These are phyloP conservation scores for Lepraria neglecta DNA, from an alignment of 495 filamentous ascomycete species.

Conservation along the genomic window DNA sequence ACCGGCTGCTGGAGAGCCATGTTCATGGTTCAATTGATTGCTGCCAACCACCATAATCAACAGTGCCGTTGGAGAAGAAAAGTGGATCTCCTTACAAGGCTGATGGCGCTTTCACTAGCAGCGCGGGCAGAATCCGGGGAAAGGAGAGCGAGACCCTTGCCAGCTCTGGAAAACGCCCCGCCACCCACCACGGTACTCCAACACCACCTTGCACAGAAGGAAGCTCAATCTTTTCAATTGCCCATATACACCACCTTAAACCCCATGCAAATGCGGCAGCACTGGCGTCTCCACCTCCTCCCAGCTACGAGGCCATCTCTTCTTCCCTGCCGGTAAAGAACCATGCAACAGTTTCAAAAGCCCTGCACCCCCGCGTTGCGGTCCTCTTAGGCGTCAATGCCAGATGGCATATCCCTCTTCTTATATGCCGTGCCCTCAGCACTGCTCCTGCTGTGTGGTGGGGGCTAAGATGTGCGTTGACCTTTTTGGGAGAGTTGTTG, in stretches of 20 bases:
- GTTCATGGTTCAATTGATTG: not conserved
- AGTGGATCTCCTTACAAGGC: slow-evolving; percentile 1
- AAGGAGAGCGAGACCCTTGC: slow-evolving; percentile 3
- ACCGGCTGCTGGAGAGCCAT: slow-evolving; percentile 11
- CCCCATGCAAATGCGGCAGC: slow-evolving; percentile 26
- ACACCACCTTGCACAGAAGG: not conserved
- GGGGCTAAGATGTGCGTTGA: slow-evolving; percentile 55
- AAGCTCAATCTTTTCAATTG: not conserved
- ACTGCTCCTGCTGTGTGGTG: slow-evolving; percentile 56
- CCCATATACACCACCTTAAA: not conserved
- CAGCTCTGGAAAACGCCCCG: not conserved
- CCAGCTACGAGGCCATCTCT: slow-evolving; percentile 24
- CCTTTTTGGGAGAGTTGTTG: slow-evolving; percentile 52
- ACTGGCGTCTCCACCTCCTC: slow-evolving; percentile 29
- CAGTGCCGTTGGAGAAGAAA: not conserved
- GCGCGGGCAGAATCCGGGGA: slow-evolving; percentile 5
- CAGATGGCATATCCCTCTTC: slow-evolving; percentile 56
- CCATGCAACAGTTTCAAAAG: slow-evolving; percentile 29
- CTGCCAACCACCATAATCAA: not conserved
- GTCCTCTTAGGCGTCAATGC: slow-evolving; percentile 57
- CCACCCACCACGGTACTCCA: not conserved
- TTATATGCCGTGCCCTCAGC: slow-evolving; percentile 55
- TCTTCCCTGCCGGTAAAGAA: slow-evolving; percentile 24
- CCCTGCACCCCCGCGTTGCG: slow-evolving; percentile 57
- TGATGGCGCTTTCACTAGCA: not conserved